Evolutionary conservation across 768 basidiomycete species (phyloP), one percentile per base, ranked within the genome.

Genomic region (Hypholoma sublateritium): DNA sequence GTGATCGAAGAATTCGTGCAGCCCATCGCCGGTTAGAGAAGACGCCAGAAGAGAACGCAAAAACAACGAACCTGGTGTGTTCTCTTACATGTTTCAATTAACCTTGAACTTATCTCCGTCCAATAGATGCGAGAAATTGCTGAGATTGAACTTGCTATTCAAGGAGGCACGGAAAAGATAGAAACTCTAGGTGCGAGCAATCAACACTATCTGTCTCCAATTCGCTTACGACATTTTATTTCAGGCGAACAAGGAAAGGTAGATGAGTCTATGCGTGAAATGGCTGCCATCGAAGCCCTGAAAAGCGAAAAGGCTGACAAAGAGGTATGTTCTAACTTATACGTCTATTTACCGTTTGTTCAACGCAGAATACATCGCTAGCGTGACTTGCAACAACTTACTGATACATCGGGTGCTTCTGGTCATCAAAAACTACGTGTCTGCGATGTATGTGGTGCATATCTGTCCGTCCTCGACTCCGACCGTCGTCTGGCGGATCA

Each of bases 361-460:
- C 50, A 60, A 51, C 59, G 43, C 3, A 47, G 17, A 21, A 17
- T 50, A 56, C 53, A 32, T 58, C 59, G 58, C 50, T 61, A 95
- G 91, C 88, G 93, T 56, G 97, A 98, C 67, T 79, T 98, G 44
- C 95, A 97, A 74, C 88, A 95, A 72, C 78, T 99, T 61, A 97
- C 96, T 41, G 97, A 99, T 70, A 98, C 94, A 28, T 96, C 95
- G 39, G 97, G 97, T 55, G 97, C 97, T 5, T 97, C 95, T 55
- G 97, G 97, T n/a, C 97, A 99, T 79, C 97, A 99, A 75, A 98
- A 98, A 75, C 79, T 99, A 65, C 89, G 97, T 60, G 97, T 99
- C n/a, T 98, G 97, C 77, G 97, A 99, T 77, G 95, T 98, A 25
- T 99, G 97, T 70, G 97, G 97, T 66, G 97, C 97, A n/a, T 98